These are phyloP conservation scores for Trypanosoma scelopori DNA, from an alignment of 208 protist genomes.

Conservation along the genomic window DNA sequence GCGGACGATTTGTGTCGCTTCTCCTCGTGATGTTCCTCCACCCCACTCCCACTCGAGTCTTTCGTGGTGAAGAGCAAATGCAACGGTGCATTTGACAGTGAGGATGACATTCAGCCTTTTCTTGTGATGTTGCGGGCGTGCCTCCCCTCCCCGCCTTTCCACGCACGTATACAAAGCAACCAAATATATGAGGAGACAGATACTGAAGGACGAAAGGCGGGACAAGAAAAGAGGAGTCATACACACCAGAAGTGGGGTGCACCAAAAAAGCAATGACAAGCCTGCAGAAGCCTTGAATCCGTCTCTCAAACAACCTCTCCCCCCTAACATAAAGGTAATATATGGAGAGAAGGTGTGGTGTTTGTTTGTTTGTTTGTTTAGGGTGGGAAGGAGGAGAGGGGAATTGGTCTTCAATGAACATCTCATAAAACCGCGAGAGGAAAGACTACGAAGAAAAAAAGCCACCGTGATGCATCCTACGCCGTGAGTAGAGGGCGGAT, in stretches of 20 bases:
- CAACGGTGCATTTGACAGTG: not conserved
- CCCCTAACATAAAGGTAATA: constrained; percentile 8
- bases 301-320: not conserved
- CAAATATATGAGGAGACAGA: not conserved
- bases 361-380: too few relatives aligned
- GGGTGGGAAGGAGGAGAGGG: too few relatives aligned
- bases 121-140: not conserved
- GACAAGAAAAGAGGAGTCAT: not conserved
- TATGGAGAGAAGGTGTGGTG: constrained; percentile 2
- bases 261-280: not conserved
- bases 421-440: constrained; percentile 7
- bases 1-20: not conserved
- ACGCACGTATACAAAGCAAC: not conserved
- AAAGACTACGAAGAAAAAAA: constrained; percentile 3
- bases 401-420: constrained; percentile 1
- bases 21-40: not conserved
- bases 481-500: not conserved
- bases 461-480: not conserved
- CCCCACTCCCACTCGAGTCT: not conserved
- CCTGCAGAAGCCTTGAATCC: not conserved
- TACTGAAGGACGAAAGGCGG: not conserved
- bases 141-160: too few relatives aligned
- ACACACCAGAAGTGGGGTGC: too few relatives aligned
- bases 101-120: not conserved
- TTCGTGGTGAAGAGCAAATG: constrained; percentile 10